Conservation (phyloP, 192 early-diverging fungal species). For the Bifiguratus adelaidae region DNA sequence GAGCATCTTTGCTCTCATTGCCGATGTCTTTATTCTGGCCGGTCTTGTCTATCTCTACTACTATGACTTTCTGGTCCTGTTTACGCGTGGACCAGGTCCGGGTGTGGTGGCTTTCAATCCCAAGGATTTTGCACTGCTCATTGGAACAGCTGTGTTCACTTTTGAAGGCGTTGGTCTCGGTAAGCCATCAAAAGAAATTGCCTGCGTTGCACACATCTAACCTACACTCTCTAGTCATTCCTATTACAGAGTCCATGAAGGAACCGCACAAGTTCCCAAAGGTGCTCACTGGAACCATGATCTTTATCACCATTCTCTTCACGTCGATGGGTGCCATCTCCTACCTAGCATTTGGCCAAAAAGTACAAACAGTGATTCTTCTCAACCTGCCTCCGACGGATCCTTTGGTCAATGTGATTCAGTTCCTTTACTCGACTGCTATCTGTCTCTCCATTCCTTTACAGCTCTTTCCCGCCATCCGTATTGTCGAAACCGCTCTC, state of each 20-base stretch:
- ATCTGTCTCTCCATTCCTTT: constrained; percentile 84
- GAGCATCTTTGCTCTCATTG: constrained; percentile 69
- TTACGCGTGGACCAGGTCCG: constrained; percentile 43
- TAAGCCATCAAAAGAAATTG: constrained; percentile 1
- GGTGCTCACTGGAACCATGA: constrained; percentile 60
- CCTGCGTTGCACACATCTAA: neutral
- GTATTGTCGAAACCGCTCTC: constrained; percentile 67
- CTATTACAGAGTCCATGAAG: constrained; percentile 73
- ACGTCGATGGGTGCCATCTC: constrained; percentile 61
- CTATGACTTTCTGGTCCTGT: constrained; percentile 58
- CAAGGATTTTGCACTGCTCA: constrained; percentile 72
- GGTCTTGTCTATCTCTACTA: constrained; percentile 78
- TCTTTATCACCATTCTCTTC: constrained; percentile 60
- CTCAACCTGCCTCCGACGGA: constrained; percentile 63
- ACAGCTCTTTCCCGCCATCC: constrained; percentile 76
- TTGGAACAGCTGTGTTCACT: constrained; percentile 89
- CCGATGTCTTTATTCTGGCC: constrained; percentile 81
- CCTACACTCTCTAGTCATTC: constrained; percentile 39
- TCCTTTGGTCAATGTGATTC: constrained; percentile 47
- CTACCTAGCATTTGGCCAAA: constrained; percentile 72
- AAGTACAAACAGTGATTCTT: constrained; percentile 76
- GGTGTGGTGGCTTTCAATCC: constrained; percentile 66
- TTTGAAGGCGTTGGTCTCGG: constrained; percentile 83
- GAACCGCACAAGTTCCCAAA: constrained; percentile 63
- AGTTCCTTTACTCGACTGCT: constrained; percentile 76